Evolutionary conservation across 2,329 filamentous ascomycete species (phyloP), one percentile per base, ranked within the genome.

Genomic region (Fulvia fulva): DNA sequence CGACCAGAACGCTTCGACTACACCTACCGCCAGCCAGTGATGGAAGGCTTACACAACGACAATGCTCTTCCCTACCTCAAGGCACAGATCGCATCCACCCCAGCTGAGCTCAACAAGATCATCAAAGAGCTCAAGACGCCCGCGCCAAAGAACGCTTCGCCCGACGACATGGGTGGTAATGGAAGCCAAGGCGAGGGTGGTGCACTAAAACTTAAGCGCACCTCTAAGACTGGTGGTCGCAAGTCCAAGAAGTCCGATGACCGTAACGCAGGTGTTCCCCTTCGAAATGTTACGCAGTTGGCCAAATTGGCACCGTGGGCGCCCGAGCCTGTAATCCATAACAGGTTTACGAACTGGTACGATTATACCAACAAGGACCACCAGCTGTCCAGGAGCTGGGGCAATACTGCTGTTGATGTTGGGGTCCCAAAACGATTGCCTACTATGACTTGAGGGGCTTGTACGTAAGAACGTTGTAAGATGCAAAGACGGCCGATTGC

Each of bases 1-100:
- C 73, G 80, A 0, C 78, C 88, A 0, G 80, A 89, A 4, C 70
- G 75, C 21, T 89, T 90, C 63, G 51, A 71, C 0, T 97, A 97
- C 73, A 83, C 74, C 0, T 83, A 87, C 0, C 86, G 93, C 19
- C 78, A 81, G 14, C 87, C 92, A 0, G 88, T 97, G 55, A 96
- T 97, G 91, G 81, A 89, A 55, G 73, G 81, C 1, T 79, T 83
- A 46, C 80, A 81, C 7, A 69, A 71, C 0, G 73, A 67, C 55
- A 66, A 69, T 46, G 64, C 62, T 14, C 50, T 62, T 23, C 59
- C 59, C 11, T 94, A 94, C 70, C 81, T 97, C 52, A 87, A 84
- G 67, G 93, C 94, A 0, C 94, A 99, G 73, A 94, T 97, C 65
- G 84, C 86, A 5, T 83, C 80, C 32, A 80, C 86, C 55, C 89